Conservation (phyloP, 1,139 yeast genomes). For the Hyphopichia wangnamkhiaoensis region DNA sequence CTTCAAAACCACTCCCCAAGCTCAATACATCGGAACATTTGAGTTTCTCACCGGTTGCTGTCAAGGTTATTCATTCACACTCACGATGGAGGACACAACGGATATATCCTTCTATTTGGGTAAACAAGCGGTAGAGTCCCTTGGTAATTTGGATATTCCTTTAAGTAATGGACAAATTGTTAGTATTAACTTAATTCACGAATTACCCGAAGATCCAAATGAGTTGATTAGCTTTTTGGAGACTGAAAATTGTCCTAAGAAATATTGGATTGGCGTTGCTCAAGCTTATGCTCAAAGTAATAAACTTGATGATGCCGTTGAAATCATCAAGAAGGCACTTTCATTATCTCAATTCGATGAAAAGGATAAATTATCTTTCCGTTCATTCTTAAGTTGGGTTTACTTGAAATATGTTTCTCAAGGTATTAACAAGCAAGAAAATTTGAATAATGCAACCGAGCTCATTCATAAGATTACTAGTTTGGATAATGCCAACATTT, state of each 20-base stretch:
- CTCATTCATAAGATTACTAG: constrained; percentile 16
- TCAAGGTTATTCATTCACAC: neutral
- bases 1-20: neutral
- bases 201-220: constrained; percentile 84
- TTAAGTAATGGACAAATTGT: constrained; percentile 72
- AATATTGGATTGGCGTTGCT: constrained; percentile 84
- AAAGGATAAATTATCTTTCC: constrained; percentile 55
- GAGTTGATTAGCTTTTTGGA: constrained; percentile 78
- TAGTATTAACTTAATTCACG: constrained; percentile 64
- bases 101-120: constrained; percentile 45
- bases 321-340: constrained; percentile 64
- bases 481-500: constrained; percentile 18
- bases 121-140: constrained; percentile 30
- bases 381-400: constrained; percentile 74
- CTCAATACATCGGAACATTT: neutral
- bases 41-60: too few relatives aligned
- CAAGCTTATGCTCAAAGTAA: constrained; percentile 72
- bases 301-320: constrained; percentile 61
- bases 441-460: constrained; percentile 26
- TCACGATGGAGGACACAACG: constrained; percentile 30
- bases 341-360: constrained; percentile 36
- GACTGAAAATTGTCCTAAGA: constrained; percentile 72
- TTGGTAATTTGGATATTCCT: constrained; percentile 60
- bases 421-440: constrained; percentile 27
- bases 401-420: constrained; percentile 41